Evolutionary conservation across 2,329 filamentous ascomycete species (phyloP).

Genomic region (Ophiostoma himal-ulmi): DNA sequence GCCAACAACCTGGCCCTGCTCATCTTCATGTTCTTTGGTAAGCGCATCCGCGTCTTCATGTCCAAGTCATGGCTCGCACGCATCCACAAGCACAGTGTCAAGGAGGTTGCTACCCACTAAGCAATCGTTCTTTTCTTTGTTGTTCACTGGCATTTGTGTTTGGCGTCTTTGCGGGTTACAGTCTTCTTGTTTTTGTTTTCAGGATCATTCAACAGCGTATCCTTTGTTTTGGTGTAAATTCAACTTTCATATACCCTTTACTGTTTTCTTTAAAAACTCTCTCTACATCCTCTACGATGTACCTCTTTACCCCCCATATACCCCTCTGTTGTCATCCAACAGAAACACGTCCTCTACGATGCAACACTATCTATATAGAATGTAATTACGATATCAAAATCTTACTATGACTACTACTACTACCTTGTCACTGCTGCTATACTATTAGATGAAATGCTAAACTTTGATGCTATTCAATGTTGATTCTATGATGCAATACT

Average conservation of each 20-base stretch:
- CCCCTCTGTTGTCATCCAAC: neutral
- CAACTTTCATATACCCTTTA: neutral
- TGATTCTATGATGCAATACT: neutral
- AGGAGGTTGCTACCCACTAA: slow-evolving; percentile 22
- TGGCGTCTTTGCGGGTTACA: neutral
- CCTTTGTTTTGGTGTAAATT: slow-evolving; percentile 6
- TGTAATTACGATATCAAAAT: neutral
- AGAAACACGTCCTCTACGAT: neutral
- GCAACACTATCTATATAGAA: neutral
- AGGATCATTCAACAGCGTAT: slow-evolving; percentile 2
- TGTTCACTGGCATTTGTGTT: neutral
- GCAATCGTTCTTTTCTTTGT: neutral
- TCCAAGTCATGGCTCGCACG: slow-evolving; percentile 43
- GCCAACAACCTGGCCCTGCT: slow-evolving; percentile 45
- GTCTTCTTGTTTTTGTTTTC: neutral
- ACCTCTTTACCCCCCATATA: neutral
- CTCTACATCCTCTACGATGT: neutral
- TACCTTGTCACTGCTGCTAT: neutral
- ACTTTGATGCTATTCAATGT: neutral
- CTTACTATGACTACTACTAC: neutral
- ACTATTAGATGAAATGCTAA: neutral
- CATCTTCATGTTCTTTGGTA: slow-evolving; percentile 47
- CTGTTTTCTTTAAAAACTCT: neutral
- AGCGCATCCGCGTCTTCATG: slow-evolving; percentile 43
- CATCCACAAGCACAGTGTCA: slow-evolving; percentile 37